phyloP scores from a whole-genome alignment of 306 rosid genomes.

The Leucaena leucocephala region DNA sequence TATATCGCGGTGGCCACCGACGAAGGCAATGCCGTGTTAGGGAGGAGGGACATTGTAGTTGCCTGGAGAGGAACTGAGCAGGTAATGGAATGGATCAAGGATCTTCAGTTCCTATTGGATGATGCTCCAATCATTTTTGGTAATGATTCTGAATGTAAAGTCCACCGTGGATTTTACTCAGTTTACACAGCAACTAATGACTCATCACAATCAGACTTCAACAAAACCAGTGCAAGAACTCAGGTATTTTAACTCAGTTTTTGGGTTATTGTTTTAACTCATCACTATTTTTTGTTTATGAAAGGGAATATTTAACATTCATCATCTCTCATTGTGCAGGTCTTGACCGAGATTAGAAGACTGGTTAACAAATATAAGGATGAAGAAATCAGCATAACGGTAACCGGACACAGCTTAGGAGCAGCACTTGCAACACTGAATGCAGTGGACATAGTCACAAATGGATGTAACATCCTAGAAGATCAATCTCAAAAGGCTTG shows the following conservation, averaged over 20 bases:
- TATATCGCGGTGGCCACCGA: neutral
- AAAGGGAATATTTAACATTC: neutral
- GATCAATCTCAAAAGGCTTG: neutral
- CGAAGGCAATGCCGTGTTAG: neutral
- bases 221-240: neutral
- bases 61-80: neutral
- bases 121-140: neutral
- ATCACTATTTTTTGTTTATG: neutral
- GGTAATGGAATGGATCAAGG: neutral
- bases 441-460: neutral
- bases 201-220: neutral
- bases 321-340: neutral
- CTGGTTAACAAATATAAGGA: neutral
- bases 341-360: neutral
- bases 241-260: neutral
- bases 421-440: neutral
- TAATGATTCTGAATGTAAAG: neutral
- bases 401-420: neutral
- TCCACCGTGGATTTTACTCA: constrained; percentile 2
- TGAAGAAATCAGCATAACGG: neutral
- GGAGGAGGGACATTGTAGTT: neutral
- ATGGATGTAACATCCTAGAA: neutral
- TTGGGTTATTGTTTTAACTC: neutral
- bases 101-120: neutral
- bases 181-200: neutral